A percentile compares a stretch with the other conserved stretches of the same genome.
Conservation (phyloP, 2,329 filamentous ascomycete species). For the Pseudogymnoascus sp. region DNA sequence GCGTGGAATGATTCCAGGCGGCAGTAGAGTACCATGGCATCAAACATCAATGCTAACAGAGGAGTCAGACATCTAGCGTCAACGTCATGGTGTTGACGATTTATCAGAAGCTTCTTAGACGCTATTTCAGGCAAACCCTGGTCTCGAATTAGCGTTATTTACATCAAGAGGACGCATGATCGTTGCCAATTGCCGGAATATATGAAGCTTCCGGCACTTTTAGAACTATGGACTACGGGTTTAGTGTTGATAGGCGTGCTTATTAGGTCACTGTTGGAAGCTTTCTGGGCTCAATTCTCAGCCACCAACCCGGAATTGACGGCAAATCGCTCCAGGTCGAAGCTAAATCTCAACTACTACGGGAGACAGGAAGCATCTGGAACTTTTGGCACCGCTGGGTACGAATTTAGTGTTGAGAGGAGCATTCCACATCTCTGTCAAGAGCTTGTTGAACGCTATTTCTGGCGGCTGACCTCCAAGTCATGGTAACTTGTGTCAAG, state of each 20-base stretch:
- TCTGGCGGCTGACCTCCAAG: not conserved
- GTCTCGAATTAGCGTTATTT: not conserved
- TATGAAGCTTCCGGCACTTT: not conserved
- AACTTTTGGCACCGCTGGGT: not conserved
- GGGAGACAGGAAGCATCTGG: not conserved
- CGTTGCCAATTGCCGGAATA: not conserved
- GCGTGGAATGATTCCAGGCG: not conserved
- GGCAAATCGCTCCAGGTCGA: not conserved
- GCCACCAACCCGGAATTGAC: not conserved
- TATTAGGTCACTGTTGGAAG: not conserved
- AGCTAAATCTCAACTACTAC: not conserved
- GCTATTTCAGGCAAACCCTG: not conserved
- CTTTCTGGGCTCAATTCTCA: not conserved
- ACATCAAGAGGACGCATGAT: not conserved
- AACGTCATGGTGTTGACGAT: not conserved
- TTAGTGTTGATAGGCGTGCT: not conserved
- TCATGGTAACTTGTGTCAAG: not conserved
- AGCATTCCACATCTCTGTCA: not conserved
- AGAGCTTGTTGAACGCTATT: not conserved
- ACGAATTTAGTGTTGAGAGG: not conserved
- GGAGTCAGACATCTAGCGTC: not conserved
- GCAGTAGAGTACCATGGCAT: not conserved
- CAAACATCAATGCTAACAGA: not conserved
- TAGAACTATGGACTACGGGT: not conserved
- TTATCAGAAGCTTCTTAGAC: not conserved